A percentile compares a stretch with the other conserved stretches of the same genome.
Evolutionary conservation across 371 early-diverging fungal species (phyloP).

Genomic region (Mucor saturninus): DNA sequence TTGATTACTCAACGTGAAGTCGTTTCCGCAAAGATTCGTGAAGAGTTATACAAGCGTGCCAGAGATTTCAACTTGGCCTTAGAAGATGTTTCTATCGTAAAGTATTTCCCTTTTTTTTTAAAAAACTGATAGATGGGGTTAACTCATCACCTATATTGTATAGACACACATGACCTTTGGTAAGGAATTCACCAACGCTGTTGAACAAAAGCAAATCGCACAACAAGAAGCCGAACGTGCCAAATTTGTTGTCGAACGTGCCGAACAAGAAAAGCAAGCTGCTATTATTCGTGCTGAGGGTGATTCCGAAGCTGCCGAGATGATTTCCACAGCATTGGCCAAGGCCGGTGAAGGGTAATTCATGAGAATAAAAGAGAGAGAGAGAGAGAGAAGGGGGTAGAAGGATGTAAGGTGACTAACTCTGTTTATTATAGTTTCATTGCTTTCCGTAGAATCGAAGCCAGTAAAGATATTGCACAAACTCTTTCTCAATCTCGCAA

Average conservation of each 20-base stretch:
- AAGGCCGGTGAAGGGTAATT: conserved; percentile 79
- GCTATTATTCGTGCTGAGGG: conserved; percentile 99
- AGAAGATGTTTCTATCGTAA: conserved; percentile 97
- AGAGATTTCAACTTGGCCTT: conserved; percentile 93
- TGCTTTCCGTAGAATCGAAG: conserved; percentile 97
- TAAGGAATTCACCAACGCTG: conserved; percentile 94
- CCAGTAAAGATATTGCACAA: conserved; percentile 95
- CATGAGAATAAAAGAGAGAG: not conserved
- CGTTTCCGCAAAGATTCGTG: conserved; percentile 93
- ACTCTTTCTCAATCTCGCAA: conserved; percentile 84
- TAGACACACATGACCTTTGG: conserved; percentile 97
- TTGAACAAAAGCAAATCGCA: conserved; percentile 92
- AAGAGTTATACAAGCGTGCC: conserved; percentile 93
- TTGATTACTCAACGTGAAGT: conserved; percentile 98
- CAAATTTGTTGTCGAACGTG: conserved; percentile 90
- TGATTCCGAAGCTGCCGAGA: conserved; percentile 91
- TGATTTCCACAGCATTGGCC: conserved; percentile 85
- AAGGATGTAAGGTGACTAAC: no score
- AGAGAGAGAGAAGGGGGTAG: not conserved
- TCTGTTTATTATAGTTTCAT: conserved; percentile 53
- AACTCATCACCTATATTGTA: not conserved
- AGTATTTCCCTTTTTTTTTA: not conserved
- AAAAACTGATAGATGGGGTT: not conserved
- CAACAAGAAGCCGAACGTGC: conserved; percentile 98
- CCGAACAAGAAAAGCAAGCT: conserved; percentile 97